A percentile compares a stretch with the other conserved stretches of the same genome.
Evolutionary conservation across 139 green algal species (phyloP).

Genomic region (Deuterostichococcus epilithicus): DNA sequence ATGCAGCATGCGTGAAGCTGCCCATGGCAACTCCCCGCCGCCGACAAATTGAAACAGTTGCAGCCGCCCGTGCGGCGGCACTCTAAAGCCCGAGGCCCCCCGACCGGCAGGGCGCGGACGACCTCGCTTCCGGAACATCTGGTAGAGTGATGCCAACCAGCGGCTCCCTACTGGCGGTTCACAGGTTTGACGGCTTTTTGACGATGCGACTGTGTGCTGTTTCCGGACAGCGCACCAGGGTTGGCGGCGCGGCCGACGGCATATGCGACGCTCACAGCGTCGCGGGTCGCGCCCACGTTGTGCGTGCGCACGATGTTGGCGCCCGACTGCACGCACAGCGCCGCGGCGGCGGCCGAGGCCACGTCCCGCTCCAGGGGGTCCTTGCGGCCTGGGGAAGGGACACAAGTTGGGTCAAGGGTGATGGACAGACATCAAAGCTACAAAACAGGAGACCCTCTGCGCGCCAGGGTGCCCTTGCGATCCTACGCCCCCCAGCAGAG

Average conservation of each 20-base stretch:
- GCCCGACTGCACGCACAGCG: conserved; percentile 39
- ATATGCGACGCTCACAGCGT: conserved; percentile 62
- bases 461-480: conserved; percentile 11
- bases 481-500: not conserved
- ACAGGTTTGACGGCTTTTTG: too few species aligned
- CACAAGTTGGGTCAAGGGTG: not conserved
- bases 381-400: conserved; percentile 10
- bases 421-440: conserved; percentile 10
- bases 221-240: too few species aligned
- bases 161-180: too few species aligned
- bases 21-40: too few species aligned
- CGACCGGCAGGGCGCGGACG: too few species aligned
- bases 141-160: too few species aligned
- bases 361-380: conserved; percentile 39
- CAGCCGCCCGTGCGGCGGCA: too few species aligned
- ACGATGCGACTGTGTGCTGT: too few species aligned
- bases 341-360: conserved; percentile 45
- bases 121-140: too few species aligned
- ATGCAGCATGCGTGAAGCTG: too few species aligned
- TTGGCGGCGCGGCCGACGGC: not conserved
- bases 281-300: conserved; percentile 55
- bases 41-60: too few species aligned
- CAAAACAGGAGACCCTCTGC: not conserved
- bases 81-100: too few species aligned
- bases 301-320: conserved; percentile 83